Conservation (phyloP, 768 basidiomycete species). For the Goffeauzyma gilvescens region DNA sequence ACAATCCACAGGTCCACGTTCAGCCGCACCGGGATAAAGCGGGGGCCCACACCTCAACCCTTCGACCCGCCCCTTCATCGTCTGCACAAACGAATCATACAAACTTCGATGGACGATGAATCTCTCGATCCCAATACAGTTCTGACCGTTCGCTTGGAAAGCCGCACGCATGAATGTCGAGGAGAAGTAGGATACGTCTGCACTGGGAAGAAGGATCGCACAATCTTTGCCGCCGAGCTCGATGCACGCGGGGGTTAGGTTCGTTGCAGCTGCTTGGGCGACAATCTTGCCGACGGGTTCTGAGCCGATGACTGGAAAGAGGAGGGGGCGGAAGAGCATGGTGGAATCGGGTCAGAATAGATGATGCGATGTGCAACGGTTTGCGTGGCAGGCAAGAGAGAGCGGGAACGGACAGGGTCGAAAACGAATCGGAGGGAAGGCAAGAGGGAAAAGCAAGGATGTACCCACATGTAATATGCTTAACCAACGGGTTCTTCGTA, state of each 20-base stretch:
- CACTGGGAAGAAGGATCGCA: slow-evolving; percentile 66
- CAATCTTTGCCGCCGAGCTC: slow-evolving; percentile 97
- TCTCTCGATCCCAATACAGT: slow-evolving; percentile 91
- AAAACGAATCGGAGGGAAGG: too few species aligned
- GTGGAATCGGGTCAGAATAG: too few species aligned
- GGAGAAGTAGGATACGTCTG: slow-evolving; percentile 60
- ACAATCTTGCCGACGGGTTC: slow-evolving; percentile 40
- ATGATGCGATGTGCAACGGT: too few species aligned
- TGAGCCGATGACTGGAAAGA: slow-evolving; percentile 29
- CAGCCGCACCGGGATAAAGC: slow-evolving; percentile 35
- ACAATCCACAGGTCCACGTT: slow-evolving; percentile 57
- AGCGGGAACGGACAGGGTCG: too few species aligned
- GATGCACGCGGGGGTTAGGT: slow-evolving; percentile 77
- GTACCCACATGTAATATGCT: slow-evolving; percentile 56
- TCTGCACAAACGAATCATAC: slow-evolving; percentile 53
- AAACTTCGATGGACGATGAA: slow-evolving; percentile 64
- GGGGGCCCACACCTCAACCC: slow-evolving; percentile 60
- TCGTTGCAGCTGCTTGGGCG: slow-evolving; percentile 60
- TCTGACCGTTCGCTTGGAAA: slow-evolving; percentile 85
- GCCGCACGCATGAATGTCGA: slow-evolving; percentile 76
- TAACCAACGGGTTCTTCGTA: slow-evolving; percentile 56
- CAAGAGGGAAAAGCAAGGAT: too few species aligned
- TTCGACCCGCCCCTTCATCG: slow-evolving; percentile 41
- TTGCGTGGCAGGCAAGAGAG: too few species aligned
- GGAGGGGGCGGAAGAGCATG: neutral